Evolutionary conservation across 148 eudicot species (phyloP), one percentile per base, ranked within the genome.

Genomic region (Simmondsia chinensis): DNA sequence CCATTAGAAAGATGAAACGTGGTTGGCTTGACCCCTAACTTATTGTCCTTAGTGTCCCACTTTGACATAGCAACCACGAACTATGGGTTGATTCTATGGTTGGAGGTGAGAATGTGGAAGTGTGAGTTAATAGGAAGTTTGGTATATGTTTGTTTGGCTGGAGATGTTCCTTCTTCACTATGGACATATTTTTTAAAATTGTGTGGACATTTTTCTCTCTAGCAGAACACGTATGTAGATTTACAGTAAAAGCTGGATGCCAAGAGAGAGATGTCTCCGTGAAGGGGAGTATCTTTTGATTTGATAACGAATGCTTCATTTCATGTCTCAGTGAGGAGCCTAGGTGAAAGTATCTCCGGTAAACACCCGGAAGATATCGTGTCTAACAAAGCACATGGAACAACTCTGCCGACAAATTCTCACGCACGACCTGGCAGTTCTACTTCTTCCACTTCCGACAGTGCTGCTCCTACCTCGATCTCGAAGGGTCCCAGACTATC

Each of bases 371-470:
- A 70, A 39, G 72, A 64, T 46, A 28, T 43, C 26, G 19, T 23
- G 20, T 54, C 76, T 46, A 64, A 63, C 29, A 76, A 72, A 56
- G 40, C 39, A 34, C 73, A 51, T 38, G 73, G 35, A 36, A 28
- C 56, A 36, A 20, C 63, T 46, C 65, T 61, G 30, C 39, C 88
- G 35, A 36, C 33, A 12, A 56, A n/a, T 55, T 59, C 77, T 39
- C 75, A 55, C 56, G 79, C 62, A 46, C 69, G 59, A 22, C 70
- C 75, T 16, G 63, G 75, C 46, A 79, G 73, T 64, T 71, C 95
- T 45, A 52, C 78, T 30, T 73, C 84, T 9, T 73, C 91, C 30
- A 55, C 74, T 50, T 78, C 80, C 3, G 87, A 82, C 17, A 44
- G 59, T 50, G 75, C 76, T 57, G 56, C 77, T 59, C 68, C 65